Evolutionary conservation across 805 yeast genomes (phyloP), one percentile per base, ranked within the genome.

Genomic region (Zygosaccharomyces siamensis): DNA sequence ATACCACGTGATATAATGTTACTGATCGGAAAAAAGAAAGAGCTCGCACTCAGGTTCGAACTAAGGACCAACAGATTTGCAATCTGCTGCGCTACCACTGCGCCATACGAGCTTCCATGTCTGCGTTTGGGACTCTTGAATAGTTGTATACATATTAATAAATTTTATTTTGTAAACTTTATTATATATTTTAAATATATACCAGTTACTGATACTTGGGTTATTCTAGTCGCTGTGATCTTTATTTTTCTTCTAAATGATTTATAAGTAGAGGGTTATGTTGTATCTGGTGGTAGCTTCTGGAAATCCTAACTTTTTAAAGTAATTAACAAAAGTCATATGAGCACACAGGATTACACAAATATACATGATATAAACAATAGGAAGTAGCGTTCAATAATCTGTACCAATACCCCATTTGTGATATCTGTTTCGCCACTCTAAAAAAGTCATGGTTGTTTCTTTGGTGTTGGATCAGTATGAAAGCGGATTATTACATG

Each of bases 41-140:
- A 84, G 93, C 89, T 83, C 80, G 84, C 83, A 78, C 88, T 84
- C 95, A 84, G 96, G 82, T 69, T 87, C 83, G 96, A 87, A 87
- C 95, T 84, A 81, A 84, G 89, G 93, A 87, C 96, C 95, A 85
- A 83, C 86, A 85, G 95, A 87, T 86, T 86, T 87, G 95, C 95
- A 87, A 87, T 87, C 95, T 84, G 88, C 89, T 85, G 93, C 95
- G 90, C 92, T 86, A 86, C 95, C 93, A 83, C 93, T 86, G 90
- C 89, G 93, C 95, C 89, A 86, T 76, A 77, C 83, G 75, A 77
- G 82, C n/a, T n/a, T n/a, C n/a, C n/a, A n/a, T n/a, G n/a, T n/a
- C n/a, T n/a, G n/a, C n/a, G n/a, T n/a, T n/a, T n/a, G n/a, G n/a
- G n/a, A n/a, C n/a, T n/a, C n/a, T n/a, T n/a, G 20, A 18, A 18